Evolutionary conservation across 768 basidiomycete genomes (phyloP).

Genomic region (Tulasnella sp.): DNA sequence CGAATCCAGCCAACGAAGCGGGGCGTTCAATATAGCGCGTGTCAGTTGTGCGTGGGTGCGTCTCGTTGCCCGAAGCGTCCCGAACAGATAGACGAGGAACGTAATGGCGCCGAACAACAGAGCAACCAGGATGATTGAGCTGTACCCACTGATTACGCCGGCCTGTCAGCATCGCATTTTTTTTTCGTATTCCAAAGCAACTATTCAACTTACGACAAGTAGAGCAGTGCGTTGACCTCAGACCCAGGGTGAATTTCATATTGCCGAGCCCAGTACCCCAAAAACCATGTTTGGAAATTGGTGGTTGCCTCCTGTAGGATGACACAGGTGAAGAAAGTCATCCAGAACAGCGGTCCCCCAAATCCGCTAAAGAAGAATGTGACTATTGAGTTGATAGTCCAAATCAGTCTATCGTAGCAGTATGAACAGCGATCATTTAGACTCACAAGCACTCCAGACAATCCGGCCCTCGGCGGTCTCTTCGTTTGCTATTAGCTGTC

Average conservation of each 20-base stretch:
- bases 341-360: constrained; percentile 27
- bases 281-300: constrained; percentile 32
- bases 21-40: constrained; percentile 44
- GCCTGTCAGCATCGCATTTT: constrained; percentile 15
- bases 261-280: constrained; percentile 27
- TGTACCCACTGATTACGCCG: constrained; percentile 25
- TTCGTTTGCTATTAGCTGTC: constrained; percentile 53
- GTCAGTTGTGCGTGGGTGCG: constrained; percentile 43
- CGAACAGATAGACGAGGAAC: constrained; percentile 36
- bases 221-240: constrained; percentile 30
- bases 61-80: constrained; percentile 42
- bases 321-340: constrained; percentile 19
- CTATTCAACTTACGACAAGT: constrained; percentile 28
- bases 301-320: constrained; percentile 20
- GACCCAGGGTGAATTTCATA: constrained; percentile 18
- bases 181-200: constrained; percentile 34
- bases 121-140: constrained; percentile 28
- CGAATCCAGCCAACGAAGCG: constrained; percentile 30
- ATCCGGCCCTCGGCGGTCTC: constrained; percentile 52
- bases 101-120: constrained; percentile 28
- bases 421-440: not conserved
- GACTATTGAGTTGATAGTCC: constrained; percentile 22
- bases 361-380: constrained; percentile 27
- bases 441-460: constrained; percentile 36
- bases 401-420: not conserved